A percentile compares a stretch with the other conserved stretches of the same genome.
Evolutionary conservation across 768 basidiomycete species (phyloP).

Genomic region (Mrakia blollopis): DNA sequence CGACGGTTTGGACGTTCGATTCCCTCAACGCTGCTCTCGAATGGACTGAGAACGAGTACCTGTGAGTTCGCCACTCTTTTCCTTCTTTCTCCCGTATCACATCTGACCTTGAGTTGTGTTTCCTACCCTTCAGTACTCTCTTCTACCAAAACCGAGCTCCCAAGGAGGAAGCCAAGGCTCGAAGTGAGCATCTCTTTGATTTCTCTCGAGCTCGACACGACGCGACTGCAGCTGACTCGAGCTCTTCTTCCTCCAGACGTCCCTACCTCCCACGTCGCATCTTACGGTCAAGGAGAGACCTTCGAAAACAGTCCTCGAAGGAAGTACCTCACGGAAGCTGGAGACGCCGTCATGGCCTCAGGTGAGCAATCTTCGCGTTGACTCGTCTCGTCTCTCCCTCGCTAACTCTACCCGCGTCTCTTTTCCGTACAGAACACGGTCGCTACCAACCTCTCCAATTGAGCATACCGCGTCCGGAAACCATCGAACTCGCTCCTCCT

Average conservation of each 20-base stretch:
- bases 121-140: constrained; percentile 38
- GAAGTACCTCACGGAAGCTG: constrained; percentile 64
- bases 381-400: constrained; percentile 24
- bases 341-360: constrained; percentile 57
- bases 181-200: not conserved
- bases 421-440: constrained; percentile 21
- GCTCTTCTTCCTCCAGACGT: constrained; percentile 1
- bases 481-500: constrained; percentile 1
- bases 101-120: not conserved
- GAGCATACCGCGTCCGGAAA: not conserved
- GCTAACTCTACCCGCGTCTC: not conserved
- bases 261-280: constrained; percentile 35
- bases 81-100: not conserved
- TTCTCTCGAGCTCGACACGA: too few species aligned
- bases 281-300: constrained; percentile 51
- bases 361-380: not conserved
- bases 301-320: constrained; percentile 61
- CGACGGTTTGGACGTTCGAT: constrained; percentile 60
- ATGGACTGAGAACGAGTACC: constrained; percentile 93
- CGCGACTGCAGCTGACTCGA: not conserved
- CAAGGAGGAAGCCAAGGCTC: constrained; percentile 20
- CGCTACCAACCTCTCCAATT: constrained; percentile 54
- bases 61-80: constrained; percentile 55
- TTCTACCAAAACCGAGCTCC: constrained; percentile 38
- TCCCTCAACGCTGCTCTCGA: constrained; percentile 87